Evolutionary conservation across 148 eudicot genomes (phyloP).

Genomic region (Mesembryanthemum crystallinum): DNA sequence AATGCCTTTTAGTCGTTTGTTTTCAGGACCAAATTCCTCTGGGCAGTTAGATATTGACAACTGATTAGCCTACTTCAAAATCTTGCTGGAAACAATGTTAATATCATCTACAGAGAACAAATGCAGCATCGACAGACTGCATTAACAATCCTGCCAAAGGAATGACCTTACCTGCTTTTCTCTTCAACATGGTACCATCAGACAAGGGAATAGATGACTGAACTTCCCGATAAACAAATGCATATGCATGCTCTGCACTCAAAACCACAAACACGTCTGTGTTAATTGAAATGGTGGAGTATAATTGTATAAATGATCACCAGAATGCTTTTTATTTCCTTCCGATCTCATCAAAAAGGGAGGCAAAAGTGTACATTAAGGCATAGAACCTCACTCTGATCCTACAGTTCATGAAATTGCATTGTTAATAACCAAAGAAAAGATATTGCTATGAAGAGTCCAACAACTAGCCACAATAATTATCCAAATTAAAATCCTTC

Average conservation of each 20-base stretch:
- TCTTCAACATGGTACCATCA: constrained; percentile 53
- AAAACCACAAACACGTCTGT: constrained; percentile 23
- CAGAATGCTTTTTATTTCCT: too few relatives aligned
- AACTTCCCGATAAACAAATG: constrained; percentile 89
- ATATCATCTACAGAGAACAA: not conserved
- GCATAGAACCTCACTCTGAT: not conserved
- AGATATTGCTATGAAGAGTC: not conserved
- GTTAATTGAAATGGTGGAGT: too few relatives aligned
- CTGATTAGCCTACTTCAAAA: constrained; percentile 13
- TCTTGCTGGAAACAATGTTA: not conserved
- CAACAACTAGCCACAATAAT: not conserved
- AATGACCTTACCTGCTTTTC: constrained; percentile 69
- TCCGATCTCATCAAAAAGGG: not conserved
- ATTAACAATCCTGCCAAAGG: not conserved
- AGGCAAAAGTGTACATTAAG: not conserved
- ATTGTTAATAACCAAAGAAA: not conserved
- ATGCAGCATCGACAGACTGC: not conserved
- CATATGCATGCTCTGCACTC: constrained; percentile 68
- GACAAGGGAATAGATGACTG: constrained; percentile 35
- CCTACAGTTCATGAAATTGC: not conserved
- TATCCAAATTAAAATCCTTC: not conserved
- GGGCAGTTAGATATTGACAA: constrained; percentile 21
- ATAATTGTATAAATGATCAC: too few relatives aligned
- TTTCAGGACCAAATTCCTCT: constrained; percentile 66
- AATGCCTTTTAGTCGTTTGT: constrained; percentile 86